These are phyloP conservation scores for Aegilops speltoides DNA, from an alignment of 176 grass and related monocot species.

Conservation along the genomic window DNA sequence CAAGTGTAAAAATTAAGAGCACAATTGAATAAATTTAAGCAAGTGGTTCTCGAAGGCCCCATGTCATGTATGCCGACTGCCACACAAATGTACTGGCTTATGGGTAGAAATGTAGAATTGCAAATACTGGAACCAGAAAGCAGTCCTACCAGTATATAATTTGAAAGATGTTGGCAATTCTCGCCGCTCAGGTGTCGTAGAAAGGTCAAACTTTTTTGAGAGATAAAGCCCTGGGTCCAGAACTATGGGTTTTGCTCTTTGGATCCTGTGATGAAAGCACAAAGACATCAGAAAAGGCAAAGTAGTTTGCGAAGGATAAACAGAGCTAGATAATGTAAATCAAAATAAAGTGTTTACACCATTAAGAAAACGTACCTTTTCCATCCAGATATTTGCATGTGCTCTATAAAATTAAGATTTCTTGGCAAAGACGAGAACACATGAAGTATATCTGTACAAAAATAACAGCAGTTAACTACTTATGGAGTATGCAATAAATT, in stretches of 20 bases:
- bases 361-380: constrained; percentile 66
- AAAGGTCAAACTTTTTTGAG: constrained; percentile 89
- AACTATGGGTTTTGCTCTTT: constrained; percentile 82
- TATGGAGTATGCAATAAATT: constrained; percentile 45
- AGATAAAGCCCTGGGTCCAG: constrained; percentile 92
- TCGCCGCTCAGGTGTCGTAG: constrained; percentile 63
- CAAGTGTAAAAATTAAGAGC: neutral
- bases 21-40: neutral
- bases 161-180: constrained; percentile 94
- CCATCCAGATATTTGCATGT: constrained; percentile 89
- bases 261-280: constrained; percentile 47
- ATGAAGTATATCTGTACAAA: constrained; percentile 91
- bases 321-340: constrained; percentile 4
- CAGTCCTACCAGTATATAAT: constrained; percentile 74
- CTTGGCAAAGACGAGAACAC: constrained; percentile 88
- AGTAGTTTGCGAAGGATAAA: neutral
- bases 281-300: constrained; percentile 7
- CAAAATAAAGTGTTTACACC: neutral
- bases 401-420: constrained; percentile 99
- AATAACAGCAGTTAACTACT: constrained; percentile 15
- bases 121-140: constrained; percentile 20
- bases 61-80: neutral
- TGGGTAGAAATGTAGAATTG: neutral
- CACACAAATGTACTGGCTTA: neutral
- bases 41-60: neutral